These are phyloP conservation scores for Venturia nashicola DNA, from an alignment of 2,329 filamentous ascomycete genomes.

Conservation along the genomic window DNA sequence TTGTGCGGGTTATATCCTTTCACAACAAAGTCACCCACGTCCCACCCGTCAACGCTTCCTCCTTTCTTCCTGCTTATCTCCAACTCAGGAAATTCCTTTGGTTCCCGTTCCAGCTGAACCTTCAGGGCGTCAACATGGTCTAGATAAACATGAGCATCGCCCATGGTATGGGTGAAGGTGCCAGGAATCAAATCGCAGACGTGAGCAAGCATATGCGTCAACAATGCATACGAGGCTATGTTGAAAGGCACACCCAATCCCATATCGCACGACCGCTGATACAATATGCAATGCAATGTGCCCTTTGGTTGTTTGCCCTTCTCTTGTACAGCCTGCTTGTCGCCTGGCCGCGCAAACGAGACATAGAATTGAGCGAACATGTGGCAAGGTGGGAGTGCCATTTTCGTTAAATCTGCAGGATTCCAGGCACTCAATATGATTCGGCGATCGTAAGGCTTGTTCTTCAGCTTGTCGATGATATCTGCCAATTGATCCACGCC, in stretches of 20 bases:
- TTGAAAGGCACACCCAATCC: constrained; percentile 96
- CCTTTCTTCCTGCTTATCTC: constrained; percentile 56
- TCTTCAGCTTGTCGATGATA: constrained; percentile 74
- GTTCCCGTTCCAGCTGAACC: constrained; percentile 68
- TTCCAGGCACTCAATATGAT: constrained; percentile 96
- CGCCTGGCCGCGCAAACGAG: constrained; percentile 45
- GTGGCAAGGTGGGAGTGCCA: constrained; percentile 90
- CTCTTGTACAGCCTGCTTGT: constrained; percentile 10
- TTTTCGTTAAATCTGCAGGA: constrained; percentile 68
- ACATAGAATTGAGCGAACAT: constrained; percentile 98
- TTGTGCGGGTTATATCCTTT: constrained; percentile 85
- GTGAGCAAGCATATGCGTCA: constrained; percentile 91
- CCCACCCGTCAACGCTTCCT: constrained; percentile 82
- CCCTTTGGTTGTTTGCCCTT: constrained; percentile 39
- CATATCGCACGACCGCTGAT: constrained; percentile 94
- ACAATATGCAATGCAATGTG: constrained; percentile 74
- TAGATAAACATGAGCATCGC: constrained; percentile 90
- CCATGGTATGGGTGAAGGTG: constrained; percentile 88
- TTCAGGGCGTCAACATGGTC: constrained; percentile 85
- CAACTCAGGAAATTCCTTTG: constrained; percentile 67
- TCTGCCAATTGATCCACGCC: constrained; percentile 90
- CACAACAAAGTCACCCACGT: constrained; percentile 74
- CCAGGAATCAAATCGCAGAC: constrained; percentile 76
- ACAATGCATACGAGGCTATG: constrained; percentile 83
- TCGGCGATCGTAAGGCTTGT: constrained; percentile 74